phyloP scores from a whole-genome alignment of 371 early-diverging fungal species.

The Rhizomucor miehei region DNA sequence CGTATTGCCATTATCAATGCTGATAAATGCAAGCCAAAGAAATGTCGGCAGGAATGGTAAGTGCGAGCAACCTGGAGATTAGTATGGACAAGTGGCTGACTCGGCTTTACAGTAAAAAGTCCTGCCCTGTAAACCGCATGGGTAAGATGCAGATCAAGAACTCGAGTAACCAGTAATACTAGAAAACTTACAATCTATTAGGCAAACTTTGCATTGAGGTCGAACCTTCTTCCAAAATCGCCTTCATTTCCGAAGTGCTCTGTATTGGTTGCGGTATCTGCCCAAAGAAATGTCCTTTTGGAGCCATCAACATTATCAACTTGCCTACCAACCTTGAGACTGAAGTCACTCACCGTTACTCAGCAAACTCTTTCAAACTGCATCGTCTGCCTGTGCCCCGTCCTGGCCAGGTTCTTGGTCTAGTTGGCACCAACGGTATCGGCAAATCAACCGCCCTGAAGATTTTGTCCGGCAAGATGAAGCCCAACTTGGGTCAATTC shows the following conservation, averaged over 20 bases:
- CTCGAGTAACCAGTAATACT: neutral
- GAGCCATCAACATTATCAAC: constrained; percentile 98
- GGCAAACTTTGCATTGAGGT: constrained; percentile 98
- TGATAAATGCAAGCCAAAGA: constrained; percentile 99
- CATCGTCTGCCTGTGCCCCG: constrained; percentile 98
- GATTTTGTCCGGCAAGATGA: constrained; percentile 95
- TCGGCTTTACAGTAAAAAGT: constrained; percentile 63
- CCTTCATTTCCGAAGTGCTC: constrained; percentile 94
- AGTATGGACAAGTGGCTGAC: constrained; percentile 1
- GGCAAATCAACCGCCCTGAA: constrained; percentile 98
- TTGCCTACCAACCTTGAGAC: constrained; percentile 97
- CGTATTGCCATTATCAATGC: constrained; percentile 96
- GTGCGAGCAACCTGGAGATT: neutral
- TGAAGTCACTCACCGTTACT: constrained; percentile 98
- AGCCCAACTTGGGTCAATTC: constrained; percentile 97
- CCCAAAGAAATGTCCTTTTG: constrained; percentile 99
- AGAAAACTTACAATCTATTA: constrained; percentile 20
- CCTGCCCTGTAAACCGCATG: constrained; percentile 87
- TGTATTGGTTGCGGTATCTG: constrained; percentile 99
- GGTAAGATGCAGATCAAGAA: constrained; percentile 38
- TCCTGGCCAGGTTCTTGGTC: constrained; percentile 97
- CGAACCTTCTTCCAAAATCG: constrained; percentile 77
- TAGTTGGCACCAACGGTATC: constrained; percentile 99
- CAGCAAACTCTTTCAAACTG: constrained; percentile 99
- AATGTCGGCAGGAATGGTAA: constrained; percentile 99